Conservation (phyloP, 345 rosid genomes). For the Lepidium aucheri region DNA sequence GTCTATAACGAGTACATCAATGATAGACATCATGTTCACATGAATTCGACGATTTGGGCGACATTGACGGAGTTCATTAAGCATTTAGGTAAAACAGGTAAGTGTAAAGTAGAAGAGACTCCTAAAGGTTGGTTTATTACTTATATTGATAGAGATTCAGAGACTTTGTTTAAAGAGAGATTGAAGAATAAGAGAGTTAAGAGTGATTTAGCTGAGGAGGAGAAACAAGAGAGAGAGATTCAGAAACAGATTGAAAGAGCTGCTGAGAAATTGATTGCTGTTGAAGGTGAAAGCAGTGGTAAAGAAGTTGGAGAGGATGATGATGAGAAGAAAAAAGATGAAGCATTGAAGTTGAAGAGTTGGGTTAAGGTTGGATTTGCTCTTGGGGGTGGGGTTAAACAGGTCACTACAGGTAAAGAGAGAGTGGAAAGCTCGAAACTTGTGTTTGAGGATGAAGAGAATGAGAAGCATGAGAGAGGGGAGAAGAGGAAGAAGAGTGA, state of each 20-base stretch:
- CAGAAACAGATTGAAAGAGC: conserved; percentile 80
- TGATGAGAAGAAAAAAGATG: conserved; percentile 17
- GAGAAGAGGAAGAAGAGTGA: conserved; percentile 27
- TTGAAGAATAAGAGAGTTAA: conserved; percentile 73
- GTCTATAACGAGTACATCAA: conserved; percentile 89
- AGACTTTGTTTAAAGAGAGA: conserved; percentile 77
- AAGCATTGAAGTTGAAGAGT: conserved; percentile 43
- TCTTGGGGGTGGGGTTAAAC: conserved; percentile 34
- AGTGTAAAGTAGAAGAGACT: conserved; percentile 93
- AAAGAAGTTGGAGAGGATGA: background rate
- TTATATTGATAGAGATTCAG: conserved; percentile 76
- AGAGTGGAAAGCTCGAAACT: conserved; percentile 40
- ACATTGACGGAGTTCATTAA: conserved; percentile 86
- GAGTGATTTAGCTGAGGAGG: conserved; percentile 81
- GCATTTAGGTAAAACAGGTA: conserved; percentile 68
- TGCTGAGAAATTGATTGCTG: conserved; percentile 29
- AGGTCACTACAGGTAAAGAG: conserved; percentile 29
- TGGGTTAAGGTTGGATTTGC: conserved; percentile 72
- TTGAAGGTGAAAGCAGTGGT: conserved; percentile 19
- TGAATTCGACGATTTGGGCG: conserved; percentile 92
- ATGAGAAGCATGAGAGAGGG: conserved; percentile 30
- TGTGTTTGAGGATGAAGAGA: conserved; percentile 50
- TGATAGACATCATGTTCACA: conserved; percentile 84
- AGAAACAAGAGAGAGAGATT: conserved; percentile 83
- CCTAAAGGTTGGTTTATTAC: conserved; percentile 98